Evolutionary conservation across 768 basidiomycete genomes (phyloP).

Genomic region (Termitomyces titanicus): DNA sequence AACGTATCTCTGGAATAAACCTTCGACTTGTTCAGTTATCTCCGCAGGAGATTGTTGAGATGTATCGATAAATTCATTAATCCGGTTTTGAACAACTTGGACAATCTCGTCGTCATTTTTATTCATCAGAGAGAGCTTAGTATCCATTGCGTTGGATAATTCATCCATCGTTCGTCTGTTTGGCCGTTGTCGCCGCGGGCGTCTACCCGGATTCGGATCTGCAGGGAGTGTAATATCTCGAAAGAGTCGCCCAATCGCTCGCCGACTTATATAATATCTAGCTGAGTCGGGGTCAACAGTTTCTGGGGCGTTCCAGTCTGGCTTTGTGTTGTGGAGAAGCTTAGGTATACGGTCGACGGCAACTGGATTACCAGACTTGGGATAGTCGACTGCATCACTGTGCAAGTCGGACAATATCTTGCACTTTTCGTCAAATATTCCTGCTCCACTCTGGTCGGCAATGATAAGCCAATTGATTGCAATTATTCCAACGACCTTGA

Average conservation of each 20-base stretch:
- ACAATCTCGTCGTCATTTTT: constrained; percentile 14
- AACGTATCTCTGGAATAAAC: constrained; percentile 39
- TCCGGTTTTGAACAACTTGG: constrained; percentile 23
- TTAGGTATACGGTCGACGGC: constrained; percentile 36
- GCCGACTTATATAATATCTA: constrained; percentile 47
- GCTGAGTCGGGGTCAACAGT: constrained; percentile 32
- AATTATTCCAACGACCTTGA: constrained; percentile 56
- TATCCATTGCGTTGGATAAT: constrained; percentile 16
- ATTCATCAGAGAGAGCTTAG: constrained; percentile 13
- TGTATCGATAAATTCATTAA: constrained; percentile 27
- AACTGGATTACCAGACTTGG: constrained; percentile 52
- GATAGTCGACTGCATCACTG: constrained; percentile 65
- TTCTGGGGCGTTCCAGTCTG: constrained; percentile 70
- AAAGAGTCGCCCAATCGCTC: constrained; percentile 61
- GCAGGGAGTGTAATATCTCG: constrained; percentile 52
- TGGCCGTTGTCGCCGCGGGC: constrained; percentile 9
- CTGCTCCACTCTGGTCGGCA: constrained; percentile 48
- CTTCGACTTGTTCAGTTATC: constrained; percentile 22
- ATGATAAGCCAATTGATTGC: constrained; percentile 62
- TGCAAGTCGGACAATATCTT: constrained; percentile 51
- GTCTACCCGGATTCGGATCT: constrained; percentile 10
- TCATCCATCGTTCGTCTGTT: constrained; percentile 11
- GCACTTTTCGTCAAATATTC: constrained; percentile 52
- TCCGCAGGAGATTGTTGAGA: constrained; percentile 17
- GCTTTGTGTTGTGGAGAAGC: constrained; percentile 32